Evolutionary conservation across 306 rosid genomes (phyloP).

Genomic region (Chamaecrista fasciculata): DNA sequence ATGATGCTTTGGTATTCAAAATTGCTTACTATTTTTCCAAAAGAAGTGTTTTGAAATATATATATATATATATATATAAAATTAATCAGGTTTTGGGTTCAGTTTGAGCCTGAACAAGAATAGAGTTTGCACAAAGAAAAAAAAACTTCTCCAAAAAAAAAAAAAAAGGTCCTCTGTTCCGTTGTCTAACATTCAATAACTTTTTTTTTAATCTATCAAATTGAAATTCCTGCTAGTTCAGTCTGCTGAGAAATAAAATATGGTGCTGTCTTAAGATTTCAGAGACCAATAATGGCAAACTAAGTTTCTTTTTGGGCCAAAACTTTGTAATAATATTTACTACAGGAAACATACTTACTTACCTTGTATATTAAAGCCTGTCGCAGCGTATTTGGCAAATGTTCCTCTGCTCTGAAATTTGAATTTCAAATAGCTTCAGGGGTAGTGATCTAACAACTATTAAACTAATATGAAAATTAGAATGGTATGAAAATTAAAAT

Average conservation of each 20-base stretch:
- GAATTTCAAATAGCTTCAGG: conserved; percentile 17
- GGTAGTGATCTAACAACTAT: not conserved
- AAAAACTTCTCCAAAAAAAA: no score
- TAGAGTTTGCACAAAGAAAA: no score
- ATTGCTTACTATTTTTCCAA: not conserved
- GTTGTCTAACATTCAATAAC: not conserved
- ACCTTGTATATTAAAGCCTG: conserved; percentile 91
- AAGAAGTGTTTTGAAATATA: no score
- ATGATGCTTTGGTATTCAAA: not conserved
- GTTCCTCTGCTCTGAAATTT: conserved; percentile 80
- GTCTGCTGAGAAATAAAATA: not conserved
- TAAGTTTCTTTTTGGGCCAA: not conserved
- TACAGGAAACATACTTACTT: not conserved
- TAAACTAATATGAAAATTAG: not conserved
- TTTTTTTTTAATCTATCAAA: not conserved
- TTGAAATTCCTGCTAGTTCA: not conserved
- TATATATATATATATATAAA: no score
- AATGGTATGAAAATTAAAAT: not conserved
- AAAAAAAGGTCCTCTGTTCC: no score
- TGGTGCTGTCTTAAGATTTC: not conserved
- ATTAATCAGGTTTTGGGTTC: no score
- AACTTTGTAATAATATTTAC: not conserved
- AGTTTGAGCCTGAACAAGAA: no score
- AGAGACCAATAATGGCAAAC: not conserved
- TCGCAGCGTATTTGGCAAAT: conserved; percentile 81